phyloP scores from a whole-genome alignment of 345 rosid genomes.

The Eucalyptus cladocalyx region DNA sequence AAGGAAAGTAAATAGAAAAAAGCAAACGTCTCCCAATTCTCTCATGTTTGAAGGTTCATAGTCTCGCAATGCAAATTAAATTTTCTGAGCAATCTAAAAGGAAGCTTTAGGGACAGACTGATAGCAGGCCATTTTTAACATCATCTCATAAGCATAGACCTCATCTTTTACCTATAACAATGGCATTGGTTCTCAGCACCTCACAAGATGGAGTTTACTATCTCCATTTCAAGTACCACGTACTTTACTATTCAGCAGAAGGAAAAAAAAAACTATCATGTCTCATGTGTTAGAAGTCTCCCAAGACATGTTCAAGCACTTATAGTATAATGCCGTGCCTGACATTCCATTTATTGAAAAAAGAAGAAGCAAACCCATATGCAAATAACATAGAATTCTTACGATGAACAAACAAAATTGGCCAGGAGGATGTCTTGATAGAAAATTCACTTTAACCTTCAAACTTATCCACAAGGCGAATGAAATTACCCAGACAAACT shows the following conservation, averaged over 20 bases:
- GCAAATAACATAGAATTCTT: not conserved
- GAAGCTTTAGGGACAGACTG: not conserved
- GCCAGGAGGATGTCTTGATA: not conserved
- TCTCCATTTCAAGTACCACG: not conserved
- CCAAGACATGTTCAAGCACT: not conserved
- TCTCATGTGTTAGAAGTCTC: not conserved
- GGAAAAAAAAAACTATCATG: not conserved
- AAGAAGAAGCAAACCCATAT: not conserved
- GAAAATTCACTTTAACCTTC: not conserved
- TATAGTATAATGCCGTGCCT: not conserved
- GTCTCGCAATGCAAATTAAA: not conserved
- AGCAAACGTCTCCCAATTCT: not conserved
- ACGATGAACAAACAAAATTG: not conserved
- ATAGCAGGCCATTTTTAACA: not conserved
- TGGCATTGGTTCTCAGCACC: not conserved
- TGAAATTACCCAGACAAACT: not conserved
- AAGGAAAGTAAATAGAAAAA: not conserved
- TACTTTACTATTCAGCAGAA: not conserved
- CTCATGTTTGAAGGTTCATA: not conserved
- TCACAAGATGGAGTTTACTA: not conserved
- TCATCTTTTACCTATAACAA: not conserved
- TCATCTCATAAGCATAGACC: not conserved
- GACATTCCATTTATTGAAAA: not conserved
- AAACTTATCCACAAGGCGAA: not conserved
- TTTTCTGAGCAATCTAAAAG: not conserved